These are phyloP conservation scores for Amaranthus tricolor DNA, from an alignment of 179 eudicot species.

Conservation along the genomic window DNA sequence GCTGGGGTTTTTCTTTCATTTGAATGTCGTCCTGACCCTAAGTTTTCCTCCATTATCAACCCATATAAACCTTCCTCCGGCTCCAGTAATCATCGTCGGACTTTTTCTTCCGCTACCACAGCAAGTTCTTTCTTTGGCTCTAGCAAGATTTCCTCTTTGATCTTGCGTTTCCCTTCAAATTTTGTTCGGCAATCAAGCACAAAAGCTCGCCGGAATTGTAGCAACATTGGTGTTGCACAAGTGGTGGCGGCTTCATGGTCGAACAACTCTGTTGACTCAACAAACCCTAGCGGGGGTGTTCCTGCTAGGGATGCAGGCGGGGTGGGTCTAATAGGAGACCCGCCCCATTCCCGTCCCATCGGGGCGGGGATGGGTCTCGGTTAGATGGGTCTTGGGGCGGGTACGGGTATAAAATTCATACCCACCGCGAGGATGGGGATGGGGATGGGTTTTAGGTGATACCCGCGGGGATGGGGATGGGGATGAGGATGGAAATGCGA, in stretches of 20 bases:
- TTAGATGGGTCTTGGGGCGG: too few species aligned
- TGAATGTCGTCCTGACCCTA: conserved; percentile 74
- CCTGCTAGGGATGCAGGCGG: too few species aligned
- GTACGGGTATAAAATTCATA: too few species aligned
- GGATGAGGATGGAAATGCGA: too few species aligned
- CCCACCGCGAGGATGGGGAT: too few species aligned
- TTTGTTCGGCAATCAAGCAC: conserved; percentile 84
- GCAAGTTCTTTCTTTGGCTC: conserved; percentile 11
- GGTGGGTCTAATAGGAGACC: too few species aligned
- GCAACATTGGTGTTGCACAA: conserved; percentile 99
- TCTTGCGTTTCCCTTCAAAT: conserved; percentile 77
- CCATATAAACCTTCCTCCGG: conserved; percentile 30
- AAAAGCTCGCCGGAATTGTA: conserved; percentile 88
- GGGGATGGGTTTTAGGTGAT: too few species aligned
- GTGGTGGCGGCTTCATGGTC: conserved; percentile 94
- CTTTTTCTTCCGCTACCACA: not conserved
- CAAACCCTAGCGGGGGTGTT: conserved; percentile 29
- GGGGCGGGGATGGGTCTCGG: too few species aligned
- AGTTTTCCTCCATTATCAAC: conserved; percentile 40
- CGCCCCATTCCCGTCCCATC: too few species aligned
- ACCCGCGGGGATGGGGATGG: too few species aligned
- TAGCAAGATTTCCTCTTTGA: conserved; percentile 47
- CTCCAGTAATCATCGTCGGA: conserved; percentile 27
- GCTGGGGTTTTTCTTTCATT: conserved; percentile 58
- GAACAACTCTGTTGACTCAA: conserved; percentile 24